These are phyloP conservation scores for Lachnellula arida DNA, from an alignment of 2,329 filamentous ascomycete species.

Conservation along the genomic window DNA sequence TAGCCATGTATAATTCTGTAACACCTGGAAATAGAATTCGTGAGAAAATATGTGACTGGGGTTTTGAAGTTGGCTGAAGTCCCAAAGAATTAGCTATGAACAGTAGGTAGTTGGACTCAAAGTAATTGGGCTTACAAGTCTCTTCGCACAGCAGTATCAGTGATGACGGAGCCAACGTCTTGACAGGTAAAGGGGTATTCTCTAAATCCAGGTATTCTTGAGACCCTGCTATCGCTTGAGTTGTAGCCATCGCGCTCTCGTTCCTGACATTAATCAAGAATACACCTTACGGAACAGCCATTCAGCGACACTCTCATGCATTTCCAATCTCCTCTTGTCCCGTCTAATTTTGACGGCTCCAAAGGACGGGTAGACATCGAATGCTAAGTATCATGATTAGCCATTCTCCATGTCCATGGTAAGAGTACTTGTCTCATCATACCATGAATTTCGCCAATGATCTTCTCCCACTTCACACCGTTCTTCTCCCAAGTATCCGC, in stretches of 20 bases:
- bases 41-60: too few species aligned
- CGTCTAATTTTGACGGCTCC: slow-evolving; percentile 10
- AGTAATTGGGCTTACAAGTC: too few species aligned
- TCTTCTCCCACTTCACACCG: slow-evolving; percentile 24
- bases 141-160: too few species aligned
- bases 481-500: slow-evolving; percentile 18
- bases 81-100: too few species aligned
- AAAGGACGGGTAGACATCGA: slow-evolving; percentile 12
- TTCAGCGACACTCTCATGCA: slow-evolving; percentile 18
- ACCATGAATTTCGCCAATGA: slow-evolving; percentile 20
- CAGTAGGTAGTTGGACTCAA: too few species aligned
- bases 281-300: slow-evolving; percentile 22
- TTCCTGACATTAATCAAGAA: slow-evolving; percentile 4
- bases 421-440: not conserved
- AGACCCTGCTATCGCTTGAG: not conserved
- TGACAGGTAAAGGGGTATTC: not conserved
- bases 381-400: slow-evolving; percentile 12
- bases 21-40: too few species aligned
- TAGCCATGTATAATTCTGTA: too few species aligned
- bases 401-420: not conserved
- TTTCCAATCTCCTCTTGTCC: slow-evolving; percentile 11
- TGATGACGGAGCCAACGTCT: too few species aligned
- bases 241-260: not conserved
- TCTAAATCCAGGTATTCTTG: too few species aligned
- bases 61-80: too few species aligned